These are phyloP conservation scores for Phyllosticta capitalensis DNA, from an alignment of 2,329 filamentous ascomycete genomes.

Conservation along the genomic window DNA sequence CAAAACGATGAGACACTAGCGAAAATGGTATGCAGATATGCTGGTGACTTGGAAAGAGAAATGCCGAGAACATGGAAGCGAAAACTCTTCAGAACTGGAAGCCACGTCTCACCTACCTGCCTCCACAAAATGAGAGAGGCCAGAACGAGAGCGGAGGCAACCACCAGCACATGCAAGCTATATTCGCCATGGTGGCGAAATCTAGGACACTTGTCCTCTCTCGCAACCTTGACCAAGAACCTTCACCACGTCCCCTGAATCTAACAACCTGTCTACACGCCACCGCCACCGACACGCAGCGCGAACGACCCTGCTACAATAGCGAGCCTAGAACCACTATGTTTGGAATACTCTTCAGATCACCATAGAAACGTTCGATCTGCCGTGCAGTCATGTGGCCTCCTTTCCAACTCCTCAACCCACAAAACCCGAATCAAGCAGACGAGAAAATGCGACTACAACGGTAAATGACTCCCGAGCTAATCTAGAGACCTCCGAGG, in stretches of 20 bases:
- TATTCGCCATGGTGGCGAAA: background rate
- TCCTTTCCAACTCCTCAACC: background rate
- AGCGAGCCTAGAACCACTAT: background rate
- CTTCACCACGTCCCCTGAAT: background rate
- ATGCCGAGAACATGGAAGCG: background rate
- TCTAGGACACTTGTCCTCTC: background rate
- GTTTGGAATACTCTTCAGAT: background rate
- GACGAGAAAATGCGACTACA: background rate
- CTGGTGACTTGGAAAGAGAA: background rate
- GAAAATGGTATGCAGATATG: background rate
- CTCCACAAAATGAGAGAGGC: background rate
- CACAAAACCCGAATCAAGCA: background rate
- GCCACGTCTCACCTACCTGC: background rate
- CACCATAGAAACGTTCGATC: background rate
- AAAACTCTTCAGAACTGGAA: background rate
- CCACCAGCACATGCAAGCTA: background rate
- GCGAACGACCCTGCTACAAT: background rate
- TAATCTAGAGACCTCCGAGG: background rate
- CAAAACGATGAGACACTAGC: background rate
- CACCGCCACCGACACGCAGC: background rate
- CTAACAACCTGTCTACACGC: background rate
- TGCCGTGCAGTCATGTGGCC: background rate
- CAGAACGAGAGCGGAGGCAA: background rate
- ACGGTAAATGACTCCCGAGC: background rate
- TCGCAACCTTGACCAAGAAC: background rate